Evolutionary conservation across 2,329 filamentous ascomycete species (phyloP), one percentile per base, ranked within the genome.

Genomic region (Aureobasidium namibiae): DNA sequence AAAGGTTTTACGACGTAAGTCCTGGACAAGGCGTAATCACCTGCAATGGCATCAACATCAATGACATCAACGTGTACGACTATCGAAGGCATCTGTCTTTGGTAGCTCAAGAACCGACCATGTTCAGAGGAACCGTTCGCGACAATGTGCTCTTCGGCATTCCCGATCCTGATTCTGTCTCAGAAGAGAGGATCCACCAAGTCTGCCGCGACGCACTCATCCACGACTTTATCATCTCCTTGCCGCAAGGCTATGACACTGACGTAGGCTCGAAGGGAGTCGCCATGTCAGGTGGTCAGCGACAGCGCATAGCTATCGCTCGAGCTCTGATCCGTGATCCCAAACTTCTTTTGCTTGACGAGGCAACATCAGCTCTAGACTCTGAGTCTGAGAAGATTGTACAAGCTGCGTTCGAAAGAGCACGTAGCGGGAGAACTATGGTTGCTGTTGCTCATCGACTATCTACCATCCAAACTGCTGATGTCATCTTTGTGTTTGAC

Each of bases 161-260:
- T 14, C 21, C 48, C 9, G 21, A 38, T 23, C 48, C 48, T 13
- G 16, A 6, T 10, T 18, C 33, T 23, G 33, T 50, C 4, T 16
- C 48, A 8, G 72, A 77, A 0, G 80, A 75, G 9, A 85, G 88
- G 46, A 84, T 89, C 49, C 78, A 85, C 63, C 80, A 82, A 58
- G 86, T 86, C 0, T 89, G 86, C 67, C 79, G 79, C 60, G 72
- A 87, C 16, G 86, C 86, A 31, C 86, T 87, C 67, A 87, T 90
- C 62, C 85, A 89, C 70, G 83, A 89, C 33, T 83, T 82, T 23
- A 86, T 90, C 64, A 73, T 76, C 60, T 72, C 77, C 1, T 73
- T 90, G 14, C 85, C 85, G 0, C 73, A 86, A 16, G 84, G 85
- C 0, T 89, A 89, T 67, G 73, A 86, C 13, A 89, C 86, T 0